phyloP scores from a whole-genome alignment of 257 asterid species.

The Echium plantagineum region DNA sequence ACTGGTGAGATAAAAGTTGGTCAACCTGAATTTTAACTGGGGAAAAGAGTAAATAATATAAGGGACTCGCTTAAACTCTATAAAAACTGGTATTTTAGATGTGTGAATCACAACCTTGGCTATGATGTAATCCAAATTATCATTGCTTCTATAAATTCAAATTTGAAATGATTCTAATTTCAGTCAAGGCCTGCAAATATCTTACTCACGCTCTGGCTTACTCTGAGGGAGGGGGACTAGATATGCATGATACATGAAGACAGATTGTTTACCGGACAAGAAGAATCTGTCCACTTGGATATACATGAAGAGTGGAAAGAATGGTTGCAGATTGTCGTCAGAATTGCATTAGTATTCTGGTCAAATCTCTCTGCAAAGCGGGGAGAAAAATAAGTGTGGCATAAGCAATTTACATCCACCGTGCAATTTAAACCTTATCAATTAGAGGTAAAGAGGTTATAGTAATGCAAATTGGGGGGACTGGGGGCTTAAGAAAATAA shows the following conservation, averaged over 20 bases:
- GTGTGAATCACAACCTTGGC: no score
- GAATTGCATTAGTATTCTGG: conserved; percentile 81
- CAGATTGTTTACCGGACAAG: conserved; percentile 73
- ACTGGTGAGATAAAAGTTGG: background rate
- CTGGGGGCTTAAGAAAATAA: no score
- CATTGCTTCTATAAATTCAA: no score
- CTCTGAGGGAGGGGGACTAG: background rate
- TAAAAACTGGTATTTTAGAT: no score
- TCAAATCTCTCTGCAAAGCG: conserved; percentile 71
- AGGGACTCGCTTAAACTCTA: no score
- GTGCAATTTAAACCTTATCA: background rate
- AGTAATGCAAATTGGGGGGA: background rate
- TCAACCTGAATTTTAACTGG: no score
- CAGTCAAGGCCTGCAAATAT: conserved; percentile 1
- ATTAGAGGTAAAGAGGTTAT: background rate
- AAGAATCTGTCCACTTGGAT: conserved; percentile 96
- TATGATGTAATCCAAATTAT: no score
- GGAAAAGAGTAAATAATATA: no score
- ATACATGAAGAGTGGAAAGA: conserved; percentile 98
- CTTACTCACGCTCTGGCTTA: background rate
- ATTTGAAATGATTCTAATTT: background rate
- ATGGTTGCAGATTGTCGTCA: conserved; percentile 91
- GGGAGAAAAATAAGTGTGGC: conserved; percentile 6
- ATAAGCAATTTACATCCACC: background rate
- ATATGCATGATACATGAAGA: background rate